These are phyloP conservation scores for Gleditsia sinensis DNA, from an alignment of 306 rosid species.

Conservation along the genomic window DNA sequence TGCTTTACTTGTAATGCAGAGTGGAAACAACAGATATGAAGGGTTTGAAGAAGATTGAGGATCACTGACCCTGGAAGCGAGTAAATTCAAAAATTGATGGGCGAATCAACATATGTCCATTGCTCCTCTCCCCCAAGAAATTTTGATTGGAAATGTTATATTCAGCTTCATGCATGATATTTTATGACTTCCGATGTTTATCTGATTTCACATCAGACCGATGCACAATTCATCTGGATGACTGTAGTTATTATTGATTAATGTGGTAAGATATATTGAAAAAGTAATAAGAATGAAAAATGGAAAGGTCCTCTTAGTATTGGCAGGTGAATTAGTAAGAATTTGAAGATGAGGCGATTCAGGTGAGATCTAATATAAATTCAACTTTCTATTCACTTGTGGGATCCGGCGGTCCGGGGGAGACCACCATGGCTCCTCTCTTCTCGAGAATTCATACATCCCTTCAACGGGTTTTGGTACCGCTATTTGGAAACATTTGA, in stretches of 20 bases:
- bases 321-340: too few species aligned
- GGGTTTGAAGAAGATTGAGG: conserved; percentile 97
- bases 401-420: too few species aligned
- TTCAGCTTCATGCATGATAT: conserved; percentile 32
- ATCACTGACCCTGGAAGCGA: conserved; percentile 50
- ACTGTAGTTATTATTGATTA: conserved; percentile 36
- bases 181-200: conserved; percentile 36
- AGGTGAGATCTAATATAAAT: too few species aligned
- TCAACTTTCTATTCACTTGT: too few species aligned
- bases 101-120: neutral
- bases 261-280: conserved; percentile 28
- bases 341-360: too few species aligned
- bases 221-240: conserved; percentile 23
- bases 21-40: conserved; percentile 99
- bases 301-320: too few species aligned
- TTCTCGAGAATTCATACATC: too few species aligned
- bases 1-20: conserved; percentile 53
- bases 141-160: conserved; percentile 43
- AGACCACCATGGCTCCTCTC: too few species aligned
- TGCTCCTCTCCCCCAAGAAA: conserved; percentile 25
- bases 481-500: too few species aligned
- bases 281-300: too few species aligned
- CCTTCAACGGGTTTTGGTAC: too few species aligned
- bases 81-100: neutral
- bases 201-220: conserved; percentile 35